These are phyloP conservation scores for Phytopythium cucurbitacearum DNA, from an alignment of 352 stramenopile species.

Conservation along the genomic window DNA sequence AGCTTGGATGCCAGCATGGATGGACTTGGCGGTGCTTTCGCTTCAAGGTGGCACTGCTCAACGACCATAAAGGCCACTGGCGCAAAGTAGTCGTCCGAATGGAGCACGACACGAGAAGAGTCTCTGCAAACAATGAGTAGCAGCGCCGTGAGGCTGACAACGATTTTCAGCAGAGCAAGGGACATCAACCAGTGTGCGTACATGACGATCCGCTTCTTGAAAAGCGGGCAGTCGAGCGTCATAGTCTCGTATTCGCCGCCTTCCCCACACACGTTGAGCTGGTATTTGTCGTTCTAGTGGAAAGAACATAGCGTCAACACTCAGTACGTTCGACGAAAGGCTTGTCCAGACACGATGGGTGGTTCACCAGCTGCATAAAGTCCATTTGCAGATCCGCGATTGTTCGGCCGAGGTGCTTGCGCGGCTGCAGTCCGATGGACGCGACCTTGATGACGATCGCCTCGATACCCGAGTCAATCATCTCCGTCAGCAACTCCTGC, in stretches of 20 bases:
- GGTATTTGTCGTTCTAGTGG: constrained; percentile 89
- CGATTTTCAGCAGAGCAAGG: constrained; percentile 3
- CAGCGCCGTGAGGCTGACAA: not conserved
- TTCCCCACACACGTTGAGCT: constrained; percentile 98
- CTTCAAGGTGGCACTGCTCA: constrained; percentile 85
- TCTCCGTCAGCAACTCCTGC: constrained; percentile 90
- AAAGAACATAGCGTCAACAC: not conserved
- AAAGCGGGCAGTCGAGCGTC: constrained; percentile 96
- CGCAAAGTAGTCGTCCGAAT: constrained; percentile 90
- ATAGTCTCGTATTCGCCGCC: constrained; percentile 99
- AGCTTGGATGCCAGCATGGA: constrained; percentile 38
- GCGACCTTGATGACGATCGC: constrained; percentile 97
- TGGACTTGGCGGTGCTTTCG: constrained; percentile 58
- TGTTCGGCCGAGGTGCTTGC: constrained; percentile 80
- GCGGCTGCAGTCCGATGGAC: constrained; percentile 88
- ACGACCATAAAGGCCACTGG: constrained; percentile 93
- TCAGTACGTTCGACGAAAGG: constrained; percentile 1
- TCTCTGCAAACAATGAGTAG: constrained; percentile 44
- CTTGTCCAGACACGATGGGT: not conserved
- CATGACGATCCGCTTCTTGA: constrained; percentile 92
- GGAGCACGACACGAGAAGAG: constrained; percentile 89
- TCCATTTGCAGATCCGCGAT: constrained; percentile 85
- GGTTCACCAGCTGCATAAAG: constrained; percentile 82
- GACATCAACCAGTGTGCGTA: constrained; percentile 17
- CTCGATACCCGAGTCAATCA: constrained; percentile 92